Conservation (phyloP, 768 basidiomycete genomes). For the Fistulinella prunicolor region DNA sequence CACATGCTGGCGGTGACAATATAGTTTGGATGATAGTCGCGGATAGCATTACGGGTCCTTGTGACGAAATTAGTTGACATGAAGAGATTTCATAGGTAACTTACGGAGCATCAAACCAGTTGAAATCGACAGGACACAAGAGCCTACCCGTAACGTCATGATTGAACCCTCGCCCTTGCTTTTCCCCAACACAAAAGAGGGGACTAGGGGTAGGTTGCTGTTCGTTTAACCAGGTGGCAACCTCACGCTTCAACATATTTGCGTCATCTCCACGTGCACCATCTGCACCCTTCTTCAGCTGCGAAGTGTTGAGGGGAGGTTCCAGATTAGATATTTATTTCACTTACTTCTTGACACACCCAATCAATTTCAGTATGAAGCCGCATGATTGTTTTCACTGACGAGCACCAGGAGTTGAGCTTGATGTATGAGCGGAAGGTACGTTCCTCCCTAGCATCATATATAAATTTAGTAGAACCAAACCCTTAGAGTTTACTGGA, state of each 20-base stretch:
- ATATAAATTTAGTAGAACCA: background rate
- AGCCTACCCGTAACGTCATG: conserved; percentile 7
- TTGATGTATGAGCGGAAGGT: background rate
- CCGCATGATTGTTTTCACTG: background rate
- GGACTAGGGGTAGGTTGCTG: background rate
- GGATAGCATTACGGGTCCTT: background rate
- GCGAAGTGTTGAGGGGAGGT: background rate
- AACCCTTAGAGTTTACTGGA: too few species aligned
- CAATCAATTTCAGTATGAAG: background rate
- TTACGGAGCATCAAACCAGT: conserved; percentile 5
- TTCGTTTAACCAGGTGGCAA: conserved; percentile 2
- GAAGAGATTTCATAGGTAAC: background rate
- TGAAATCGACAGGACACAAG: conserved; percentile 9
- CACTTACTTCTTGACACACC: background rate
- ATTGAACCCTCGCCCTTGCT: conserved; percentile 4
- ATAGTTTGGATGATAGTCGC: background rate
- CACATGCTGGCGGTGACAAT: conserved; percentile 1
- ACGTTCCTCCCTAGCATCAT: background rate
- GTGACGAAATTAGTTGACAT: too few species aligned
- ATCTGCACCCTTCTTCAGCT: conserved; percentile 10
- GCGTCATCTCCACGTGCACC: conserved; percentile 4
- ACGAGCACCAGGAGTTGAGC: background rate
- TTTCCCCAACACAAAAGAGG: background rate
- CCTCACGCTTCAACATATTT: background rate
- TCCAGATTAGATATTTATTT: background rate